Base-by-base conservation (phyloP, 2,329 filamentous ascomycete genomes). In the Gremmenia infestans region DNA sequence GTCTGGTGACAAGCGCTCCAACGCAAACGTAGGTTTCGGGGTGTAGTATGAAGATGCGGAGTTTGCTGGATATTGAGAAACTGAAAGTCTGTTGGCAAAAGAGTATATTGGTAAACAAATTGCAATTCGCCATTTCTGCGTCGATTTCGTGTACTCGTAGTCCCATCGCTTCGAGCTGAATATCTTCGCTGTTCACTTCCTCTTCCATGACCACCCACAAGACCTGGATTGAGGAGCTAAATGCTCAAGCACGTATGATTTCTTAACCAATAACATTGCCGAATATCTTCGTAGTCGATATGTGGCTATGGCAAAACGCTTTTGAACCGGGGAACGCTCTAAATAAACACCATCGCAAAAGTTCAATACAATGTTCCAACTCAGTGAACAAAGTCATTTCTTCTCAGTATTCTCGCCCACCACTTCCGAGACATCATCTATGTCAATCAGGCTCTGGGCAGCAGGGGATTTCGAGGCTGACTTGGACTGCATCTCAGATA, bases 11-110 rank as follows among this genome's bases (percentile, higher is more conserved):
- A 74, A 74, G 52, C 71, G 65, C 1, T 65, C 66, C 0, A 67
- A 74, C 60, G 66, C 65, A 5, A 74, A 74, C 53, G 64, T 72
- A 25, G 72, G 71, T 8, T 68, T 74, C 55, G 78, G 73, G 57
- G 72, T 76, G 4, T 70, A 69, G 1, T 59, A 69, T 0, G 59
- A 70, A 50, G 59, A 62, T 2, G 71, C 63, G 72, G 11, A 60
- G 54, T 14, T 52, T 67, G 19, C 51, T 68, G 25, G 63, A 60
- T 4, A 52, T 64, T 6, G 55, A 65, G 42, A 64, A 68, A 54
- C 57, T 66, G 60, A 60, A 14, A 52, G 66, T 54, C 51, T 69
- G 42, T 59, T 69, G 17, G 64, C 56, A 14, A 53, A 56, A 6
- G 61, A 65, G 43, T 63, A 66, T 42, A 64, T 64, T 37, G 55